phyloP scores from a whole-genome alignment of 1,284 basidiomycete species.

The Wolfiporia cocos region DNA sequence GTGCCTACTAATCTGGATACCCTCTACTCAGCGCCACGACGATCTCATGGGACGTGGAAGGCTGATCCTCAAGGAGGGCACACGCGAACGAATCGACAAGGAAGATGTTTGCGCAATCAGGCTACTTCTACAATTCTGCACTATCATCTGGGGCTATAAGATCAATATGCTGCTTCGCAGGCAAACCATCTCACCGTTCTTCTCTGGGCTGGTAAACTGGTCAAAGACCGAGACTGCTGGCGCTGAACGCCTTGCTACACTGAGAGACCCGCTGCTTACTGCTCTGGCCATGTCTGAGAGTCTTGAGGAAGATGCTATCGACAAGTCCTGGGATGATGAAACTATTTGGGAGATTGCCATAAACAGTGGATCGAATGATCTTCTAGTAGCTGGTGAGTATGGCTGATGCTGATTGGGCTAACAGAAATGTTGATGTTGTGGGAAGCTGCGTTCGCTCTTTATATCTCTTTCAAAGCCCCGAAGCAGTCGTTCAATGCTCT shows the following conservation, averaged over 20 bases:
- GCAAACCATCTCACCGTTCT: constrained; percentile 20
- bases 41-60: no score
- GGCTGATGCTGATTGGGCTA: not conserved
- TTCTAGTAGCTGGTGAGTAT: constrained; percentile 24
- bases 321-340: constrained; percentile 17
- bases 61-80: no score
- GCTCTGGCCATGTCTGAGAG: constrained; percentile 22
- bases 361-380: constrained; percentile 18
- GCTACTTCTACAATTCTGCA: constrained; percentile 26
- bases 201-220: constrained; percentile 21
- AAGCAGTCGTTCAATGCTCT: constrained; percentile 28
- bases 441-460: constrained; percentile 50
- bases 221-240: constrained; percentile 11
- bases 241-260: constrained; percentile 7
- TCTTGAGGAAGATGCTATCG: not conserved
- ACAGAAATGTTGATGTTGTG: no score
- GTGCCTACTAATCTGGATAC: no score
- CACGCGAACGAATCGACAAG: no score
- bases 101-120: constrained; percentile 8
- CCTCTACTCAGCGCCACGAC: no score
- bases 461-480: constrained; percentile 28
- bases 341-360: constrained; percentile 26
- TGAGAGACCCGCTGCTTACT: constrained; percentile 27
- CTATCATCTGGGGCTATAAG: constrained; percentile 27
- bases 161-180: constrained; percentile 15